phyloP scores from a whole-genome alignment of 1,139 yeast genomes.

The Pichia sp. region DNA sequence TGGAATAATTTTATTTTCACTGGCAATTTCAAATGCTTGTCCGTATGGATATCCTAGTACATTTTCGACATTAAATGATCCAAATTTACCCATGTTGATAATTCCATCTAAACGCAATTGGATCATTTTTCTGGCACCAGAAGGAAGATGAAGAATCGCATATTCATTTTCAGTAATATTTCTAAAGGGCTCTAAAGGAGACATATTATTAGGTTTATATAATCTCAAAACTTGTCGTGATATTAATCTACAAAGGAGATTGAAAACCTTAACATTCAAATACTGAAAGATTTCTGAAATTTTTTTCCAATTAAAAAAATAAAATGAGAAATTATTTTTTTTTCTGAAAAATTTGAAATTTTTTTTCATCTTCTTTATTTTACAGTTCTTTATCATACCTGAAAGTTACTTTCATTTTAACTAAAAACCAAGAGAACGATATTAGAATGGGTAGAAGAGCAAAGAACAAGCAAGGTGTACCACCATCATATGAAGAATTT shows the following conservation, averaged over 20 bases:
- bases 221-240: neutral
- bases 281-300: neutral
- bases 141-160: slow-evolving; percentile 72
- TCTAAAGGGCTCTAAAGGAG: slow-evolving; percentile 25
- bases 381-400: slow-evolving; percentile 13
- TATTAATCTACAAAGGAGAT: neutral
- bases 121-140: slow-evolving; percentile 68
- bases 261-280: neutral
- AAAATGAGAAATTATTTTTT: too few species aligned
- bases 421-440: neutral
- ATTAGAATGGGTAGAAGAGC: slow-evolving; percentile 79
- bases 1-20: slow-evolving; percentile 48
- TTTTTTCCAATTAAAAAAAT: too few species aligned
- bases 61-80: slow-evolving; percentile 68
- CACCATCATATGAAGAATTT: slow-evolving; percentile 82
- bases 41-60: slow-evolving; percentile 82
- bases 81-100: slow-evolving; percentile 84
- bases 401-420: neutral
- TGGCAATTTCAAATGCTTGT: slow-evolving; percentile 78
- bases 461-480: slow-evolving; percentile 83
- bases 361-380: slow-evolving; percentile 15
- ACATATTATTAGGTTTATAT: neutral
- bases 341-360: slow-evolving; percentile 15
- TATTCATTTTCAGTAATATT: slow-evolving; percentile 39
- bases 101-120: slow-evolving; percentile 54